These are phyloP conservation scores for Trametes sp. DNA, from an alignment of 1,284 basidiomycete genomes.

Conservation along the genomic window DNA sequence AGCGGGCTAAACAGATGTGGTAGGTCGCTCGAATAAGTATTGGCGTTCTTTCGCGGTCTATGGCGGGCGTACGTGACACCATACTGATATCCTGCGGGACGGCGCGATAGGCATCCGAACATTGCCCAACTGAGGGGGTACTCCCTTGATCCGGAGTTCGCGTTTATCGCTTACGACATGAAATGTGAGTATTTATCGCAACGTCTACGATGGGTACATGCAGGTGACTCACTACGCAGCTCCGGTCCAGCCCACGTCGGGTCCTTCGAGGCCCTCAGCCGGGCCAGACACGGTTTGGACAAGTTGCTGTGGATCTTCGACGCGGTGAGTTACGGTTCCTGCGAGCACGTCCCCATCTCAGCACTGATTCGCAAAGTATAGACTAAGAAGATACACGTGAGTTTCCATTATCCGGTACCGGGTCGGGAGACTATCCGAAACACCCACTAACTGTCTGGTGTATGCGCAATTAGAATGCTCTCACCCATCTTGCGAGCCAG, in stretches of 20 bases:
- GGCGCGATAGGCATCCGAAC: slow-evolving; percentile 10
- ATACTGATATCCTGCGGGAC: background rate
- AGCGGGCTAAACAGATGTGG: slow-evolving; percentile 7
- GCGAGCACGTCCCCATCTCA: too few relatives aligned
- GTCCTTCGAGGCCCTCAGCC: slow-evolving; percentile 13
- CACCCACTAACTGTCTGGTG: too few relatives aligned
- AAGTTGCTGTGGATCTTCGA: slow-evolving; percentile 14
- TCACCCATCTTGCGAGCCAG: background rate
- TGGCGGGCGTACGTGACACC: background rate
- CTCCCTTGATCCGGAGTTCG: background rate
- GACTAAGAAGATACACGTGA: slow-evolving; percentile 9
- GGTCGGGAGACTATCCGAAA: too few relatives aligned
- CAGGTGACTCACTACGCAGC: background rate
- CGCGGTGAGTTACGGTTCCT: slow-evolving; percentile 1
- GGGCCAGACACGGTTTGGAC: background rate
- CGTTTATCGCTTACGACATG: slow-evolving; percentile 5
- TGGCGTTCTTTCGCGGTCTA: background rate
- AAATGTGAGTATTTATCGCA: background rate
- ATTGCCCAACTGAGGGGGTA: slow-evolving; percentile 5
- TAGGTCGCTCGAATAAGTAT: background rate
- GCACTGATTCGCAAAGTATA: background rate
- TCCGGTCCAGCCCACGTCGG: slow-evolving; percentile 9
- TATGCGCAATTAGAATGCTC: too few relatives aligned
- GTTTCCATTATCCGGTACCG: too few relatives aligned
- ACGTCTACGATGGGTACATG: background rate